Evolutionary conservation across 1,139 yeast genomes (phyloP).

Genomic region (Lodderomyces parapsilosis): DNA sequence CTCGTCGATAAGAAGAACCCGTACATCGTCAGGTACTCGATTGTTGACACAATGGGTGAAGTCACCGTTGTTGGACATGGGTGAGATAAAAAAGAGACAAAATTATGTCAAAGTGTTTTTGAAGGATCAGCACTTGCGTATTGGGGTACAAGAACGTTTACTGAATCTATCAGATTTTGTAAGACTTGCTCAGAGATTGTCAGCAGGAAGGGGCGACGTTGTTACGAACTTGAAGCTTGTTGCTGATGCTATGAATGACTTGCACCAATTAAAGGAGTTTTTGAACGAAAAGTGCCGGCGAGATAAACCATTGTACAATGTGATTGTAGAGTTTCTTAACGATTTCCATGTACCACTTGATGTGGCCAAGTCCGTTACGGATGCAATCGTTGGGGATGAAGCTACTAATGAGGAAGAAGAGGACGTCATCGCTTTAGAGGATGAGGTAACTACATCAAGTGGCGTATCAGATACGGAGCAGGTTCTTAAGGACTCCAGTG

Average conservation of each 20-base stretch:
- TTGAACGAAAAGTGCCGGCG: slow-evolving; percentile 19
- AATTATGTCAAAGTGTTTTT: slow-evolving; percentile 56
- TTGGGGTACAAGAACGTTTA: slow-evolving; percentile 25
- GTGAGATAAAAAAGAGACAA: slow-evolving; percentile 61
- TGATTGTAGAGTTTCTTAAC: slow-evolving; percentile 20
- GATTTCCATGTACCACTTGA: slow-evolving; percentile 30
- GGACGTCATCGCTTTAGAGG: not conserved
- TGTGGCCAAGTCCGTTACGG: slow-evolving; percentile 25
- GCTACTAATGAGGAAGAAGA: slow-evolving; percentile 3
- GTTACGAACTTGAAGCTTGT: slow-evolving; percentile 30
- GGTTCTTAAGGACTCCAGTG: slow-evolving; percentile 22
- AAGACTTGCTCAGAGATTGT: slow-evolving; percentile 36
- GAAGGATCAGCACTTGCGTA: slow-evolving; percentile 34
- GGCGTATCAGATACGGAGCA: slow-evolving; percentile 16
- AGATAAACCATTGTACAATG: slow-evolving; percentile 10
- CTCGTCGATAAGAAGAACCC: slow-evolving; percentile 66
- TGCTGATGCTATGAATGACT: slow-evolving; percentile 31
- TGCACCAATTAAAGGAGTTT: slow-evolving; percentile 23
- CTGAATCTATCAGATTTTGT: slow-evolving; percentile 37
- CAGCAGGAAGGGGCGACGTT: slow-evolving; percentile 36
- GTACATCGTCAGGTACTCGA: slow-evolving; percentile 80
- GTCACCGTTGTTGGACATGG: slow-evolving; percentile 67
- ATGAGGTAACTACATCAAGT: not conserved
- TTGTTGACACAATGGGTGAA: slow-evolving; percentile 77
- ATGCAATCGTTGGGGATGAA: slow-evolving; percentile 21